These are phyloP conservation scores for Clavispora asparagi DNA, from an alignment of 805 yeast genomes.

Conservation along the genomic window DNA sequence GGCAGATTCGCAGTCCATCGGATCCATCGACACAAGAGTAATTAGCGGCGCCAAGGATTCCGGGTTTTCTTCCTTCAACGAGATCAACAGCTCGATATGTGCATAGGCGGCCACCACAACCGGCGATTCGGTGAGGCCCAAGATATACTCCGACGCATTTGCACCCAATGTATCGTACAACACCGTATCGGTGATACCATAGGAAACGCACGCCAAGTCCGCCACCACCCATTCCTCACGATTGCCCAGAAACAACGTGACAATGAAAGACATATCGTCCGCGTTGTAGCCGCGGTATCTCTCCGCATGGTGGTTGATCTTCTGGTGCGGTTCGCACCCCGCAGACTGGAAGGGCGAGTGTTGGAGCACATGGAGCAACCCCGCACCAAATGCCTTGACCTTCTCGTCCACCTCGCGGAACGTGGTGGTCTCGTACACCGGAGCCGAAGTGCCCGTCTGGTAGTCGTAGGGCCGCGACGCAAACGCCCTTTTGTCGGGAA, in stretches of 20 bases:
- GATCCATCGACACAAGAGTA: constrained; percentile 24
- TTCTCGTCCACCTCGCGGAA: constrained; percentile 27
- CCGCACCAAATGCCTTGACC: constrained; percentile 34
- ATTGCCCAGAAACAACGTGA: constrained; percentile 54
- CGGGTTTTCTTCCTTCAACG: constrained; percentile 9
- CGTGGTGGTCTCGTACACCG: constrained; percentile 24
- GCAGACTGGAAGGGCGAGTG: constrained; percentile 16
- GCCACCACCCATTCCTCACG: constrained; percentile 64
- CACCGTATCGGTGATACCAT: constrained; percentile 33
- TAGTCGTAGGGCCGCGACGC: constrained; percentile 37
- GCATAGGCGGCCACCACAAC: constrained; percentile 34
- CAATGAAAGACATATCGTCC: constrained; percentile 35
- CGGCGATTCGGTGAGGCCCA: constrained; percentile 45
- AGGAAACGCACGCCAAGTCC: constrained; percentile 51
- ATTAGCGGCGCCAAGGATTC: constrained; percentile 15
- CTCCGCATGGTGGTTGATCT: constrained; percentile 15
- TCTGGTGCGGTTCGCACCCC: constrained; percentile 16
- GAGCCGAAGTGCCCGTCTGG: constrained; percentile 24
- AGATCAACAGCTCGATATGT: constrained; percentile 7
- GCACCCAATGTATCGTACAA: constrained; percentile 39
- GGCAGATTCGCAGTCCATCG: constrained; percentile 11
- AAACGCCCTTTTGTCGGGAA: constrained; percentile 37
- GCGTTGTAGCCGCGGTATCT: constrained; percentile 8
- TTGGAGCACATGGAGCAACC: constrained; percentile 26
- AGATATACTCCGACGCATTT: constrained; percentile 28